Evolutionary conservation across 768 basidiomycete species (phyloP).

Genomic region (Gloeostereum incarnatum): DNA sequence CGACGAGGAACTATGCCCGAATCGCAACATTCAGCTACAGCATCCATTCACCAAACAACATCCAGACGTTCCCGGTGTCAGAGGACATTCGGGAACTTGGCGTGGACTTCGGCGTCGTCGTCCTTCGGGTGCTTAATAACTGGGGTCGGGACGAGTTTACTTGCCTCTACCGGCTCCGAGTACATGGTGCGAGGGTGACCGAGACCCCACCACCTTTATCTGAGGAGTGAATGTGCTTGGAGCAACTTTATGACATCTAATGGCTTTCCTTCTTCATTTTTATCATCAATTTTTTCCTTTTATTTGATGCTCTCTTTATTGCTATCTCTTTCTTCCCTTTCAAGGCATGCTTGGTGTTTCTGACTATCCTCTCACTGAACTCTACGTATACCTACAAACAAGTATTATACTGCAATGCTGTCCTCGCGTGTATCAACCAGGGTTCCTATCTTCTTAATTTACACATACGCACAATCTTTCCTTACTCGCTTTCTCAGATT

Average conservation of each 20-base stretch:
- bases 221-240: too few species aligned
- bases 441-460: not conserved
- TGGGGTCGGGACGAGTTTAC: slow-evolving; percentile 83
- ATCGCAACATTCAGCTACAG: slow-evolving; percentile 64
- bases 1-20: slow-evolving; percentile 42
- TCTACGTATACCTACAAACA: too few species aligned
- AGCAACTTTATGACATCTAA: too few species aligned
- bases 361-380: too few species aligned
- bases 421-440: not conserved
- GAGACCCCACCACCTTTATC: slow-evolving; percentile 27
- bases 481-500: too few species aligned
- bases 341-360: not conserved
- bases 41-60: slow-evolving; percentile 43
- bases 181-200: slow-evolving; percentile 55
- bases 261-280: not conserved
- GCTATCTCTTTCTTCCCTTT: slow-evolving; percentile 5
- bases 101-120: slow-evolving; percentile 80
- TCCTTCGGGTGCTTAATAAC: slow-evolving; percentile 72
- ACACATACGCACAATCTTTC: too few species aligned
- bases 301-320: slow-evolving; percentile 10
- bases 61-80: slow-evolving; percentile 77
- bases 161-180: slow-evolving; percentile 81
- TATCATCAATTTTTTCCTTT: not conserved
- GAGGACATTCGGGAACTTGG: slow-evolving; percentile 58
- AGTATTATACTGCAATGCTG: too few species aligned